Evolutionary conservation across 2,329 filamentous ascomycete genomes (phyloP).

Genomic region (Cyphellophora attinorum): DNA sequence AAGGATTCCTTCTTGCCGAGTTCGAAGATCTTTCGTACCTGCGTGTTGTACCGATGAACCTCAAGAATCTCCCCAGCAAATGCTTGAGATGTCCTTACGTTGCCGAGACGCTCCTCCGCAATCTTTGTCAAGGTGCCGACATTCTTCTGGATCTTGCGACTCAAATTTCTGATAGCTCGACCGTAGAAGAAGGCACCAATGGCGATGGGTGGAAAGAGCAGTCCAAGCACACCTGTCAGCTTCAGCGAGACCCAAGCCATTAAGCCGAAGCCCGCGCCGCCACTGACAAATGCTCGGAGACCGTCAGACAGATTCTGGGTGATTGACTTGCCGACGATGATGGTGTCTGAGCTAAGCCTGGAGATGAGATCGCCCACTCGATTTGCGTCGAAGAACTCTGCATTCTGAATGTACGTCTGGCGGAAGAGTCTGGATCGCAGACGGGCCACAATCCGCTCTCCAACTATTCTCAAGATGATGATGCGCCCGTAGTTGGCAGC

Average conservation of each 20-base stretch:
- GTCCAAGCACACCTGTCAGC: conserved; percentile 72
- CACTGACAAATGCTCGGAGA: conserved; percentile 81
- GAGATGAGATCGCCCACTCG: conserved; percentile 93
- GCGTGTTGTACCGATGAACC: conserved; percentile 79
- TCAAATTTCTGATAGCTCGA: conserved; percentile 76
- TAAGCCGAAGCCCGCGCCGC: conserved; percentile 75
- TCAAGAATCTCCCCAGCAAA: conserved; percentile 92
- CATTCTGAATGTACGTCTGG: conserved; percentile 90
- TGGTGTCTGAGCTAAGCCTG: conserved; percentile 86
- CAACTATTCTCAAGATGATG: conserved; percentile 84
- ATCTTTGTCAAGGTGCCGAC: conserved; percentile 90
- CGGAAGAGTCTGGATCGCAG: conserved; percentile 84
- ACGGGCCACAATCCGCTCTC: conserved; percentile 85
- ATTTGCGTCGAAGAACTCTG: conserved; percentile 91
- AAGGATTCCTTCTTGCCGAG: conserved; percentile 80
- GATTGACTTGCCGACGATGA: conserved; percentile 97
- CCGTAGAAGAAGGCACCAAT: conserved; percentile 88
- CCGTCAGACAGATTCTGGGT: conserved; percentile 97
- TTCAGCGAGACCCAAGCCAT: conserved; percentile 96
- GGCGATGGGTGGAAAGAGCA: conserved; percentile 86
- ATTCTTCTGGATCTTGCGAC: conserved; percentile 87
- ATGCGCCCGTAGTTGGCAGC: conserved; percentile 89
- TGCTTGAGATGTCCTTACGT: conserved; percentile 91
- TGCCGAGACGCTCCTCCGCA: conserved; percentile 92
- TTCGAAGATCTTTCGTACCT: conserved; percentile 84